phyloP scores from a whole-genome alignment of 2,329 filamentous ascomycete genomes.

The Fusarium dlaminii region DNA sequence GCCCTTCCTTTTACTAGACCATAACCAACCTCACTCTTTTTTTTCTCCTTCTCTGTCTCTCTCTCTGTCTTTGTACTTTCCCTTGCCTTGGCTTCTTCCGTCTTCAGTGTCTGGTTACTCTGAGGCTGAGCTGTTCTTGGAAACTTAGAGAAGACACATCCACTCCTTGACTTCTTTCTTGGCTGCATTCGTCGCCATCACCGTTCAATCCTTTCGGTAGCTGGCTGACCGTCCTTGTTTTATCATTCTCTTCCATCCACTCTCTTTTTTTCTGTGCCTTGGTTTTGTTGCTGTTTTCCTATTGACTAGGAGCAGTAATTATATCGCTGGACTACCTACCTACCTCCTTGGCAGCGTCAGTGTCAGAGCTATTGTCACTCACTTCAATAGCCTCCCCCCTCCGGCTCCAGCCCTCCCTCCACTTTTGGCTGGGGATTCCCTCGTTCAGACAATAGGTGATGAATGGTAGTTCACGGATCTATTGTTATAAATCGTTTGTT shows the following conservation, averaged over 20 bases:
- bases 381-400: conserved; percentile 18
- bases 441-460: conserved; percentile 22
- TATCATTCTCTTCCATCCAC: conserved; percentile 1
- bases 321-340: conserved; percentile 23
- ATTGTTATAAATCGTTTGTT: conserved; percentile 24
- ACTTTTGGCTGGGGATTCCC: conserved; percentile 21
- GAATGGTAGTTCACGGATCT: conserved; percentile 8
- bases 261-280: not conserved
- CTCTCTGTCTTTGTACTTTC: not conserved
- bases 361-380: conserved; percentile 15
- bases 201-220: conserved; percentile 49
- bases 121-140: conserved; percentile 1
- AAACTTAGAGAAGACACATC: conserved; percentile 8
- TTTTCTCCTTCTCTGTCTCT: not conserved
- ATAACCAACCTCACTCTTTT: conserved; percentile 20
- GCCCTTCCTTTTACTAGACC: conserved; percentile 16
- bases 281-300: conserved; percentile 3
- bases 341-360: conserved; percentile 32
- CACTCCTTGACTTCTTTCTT: conserved; percentile 11
- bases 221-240: conserved; percentile 39
- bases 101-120: conserved; percentile 39
- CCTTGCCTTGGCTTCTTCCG: conserved; percentile 8
- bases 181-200: conserved; percentile 28
- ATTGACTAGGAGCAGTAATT: conserved; percentile 22
- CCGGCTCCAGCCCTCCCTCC: conserved; percentile 23